Conservation (phyloP, 192 early-diverging fungal species). For the Podila clonocystis region DNA sequence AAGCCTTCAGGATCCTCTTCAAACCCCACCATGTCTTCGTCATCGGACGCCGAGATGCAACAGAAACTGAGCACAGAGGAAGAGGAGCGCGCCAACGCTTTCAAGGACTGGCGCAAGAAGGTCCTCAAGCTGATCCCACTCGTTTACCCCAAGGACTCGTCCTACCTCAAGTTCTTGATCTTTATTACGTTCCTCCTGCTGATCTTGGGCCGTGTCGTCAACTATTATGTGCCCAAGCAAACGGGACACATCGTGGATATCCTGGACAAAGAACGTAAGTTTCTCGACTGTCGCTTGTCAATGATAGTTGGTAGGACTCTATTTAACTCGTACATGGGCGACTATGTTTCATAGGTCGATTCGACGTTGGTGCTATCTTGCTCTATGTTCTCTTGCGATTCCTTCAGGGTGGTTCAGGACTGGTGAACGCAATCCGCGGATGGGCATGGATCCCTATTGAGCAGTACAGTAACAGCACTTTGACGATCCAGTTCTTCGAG, state of each 20-base stretch:
- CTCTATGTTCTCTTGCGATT: conserved; percentile 72
- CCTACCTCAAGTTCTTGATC: conserved; percentile 72
- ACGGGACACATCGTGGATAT: conserved; percentile 85
- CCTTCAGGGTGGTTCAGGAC: conserved; percentile 80
- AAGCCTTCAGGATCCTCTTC: not conserved
- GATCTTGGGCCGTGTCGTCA: conserved; percentile 72
- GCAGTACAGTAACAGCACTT: conserved; percentile 90
- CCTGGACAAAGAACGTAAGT: conserved; percentile 50
- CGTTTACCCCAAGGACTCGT: conserved; percentile 80
- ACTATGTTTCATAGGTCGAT: conserved; percentile 18
- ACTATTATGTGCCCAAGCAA: conserved; percentile 85
- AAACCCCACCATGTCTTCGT: conserved; percentile 6
- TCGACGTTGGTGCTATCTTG: conserved; percentile 66
- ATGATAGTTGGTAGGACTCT: not conserved
- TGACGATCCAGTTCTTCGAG: conserved; percentile 91
- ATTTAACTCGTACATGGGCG: not conserved
- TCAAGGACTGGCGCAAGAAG: conserved; percentile 61
- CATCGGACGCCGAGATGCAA: conserved; percentile 28
- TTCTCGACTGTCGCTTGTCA: no score
- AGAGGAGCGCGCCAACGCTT: conserved; percentile 43
- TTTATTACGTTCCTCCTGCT: conserved; percentile 76
- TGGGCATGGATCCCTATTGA: conserved; percentile 94
- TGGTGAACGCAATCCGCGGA: conserved; percentile 83
- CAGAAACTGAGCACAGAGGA: conserved; percentile 19
- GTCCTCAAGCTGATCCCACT: conserved; percentile 80